Percentiles rank a stretch among this genome's conserved stretches.
Evolutionary conservation across 208 protist species (phyloP).

Genomic region (Crithidia mellificae): DNA sequence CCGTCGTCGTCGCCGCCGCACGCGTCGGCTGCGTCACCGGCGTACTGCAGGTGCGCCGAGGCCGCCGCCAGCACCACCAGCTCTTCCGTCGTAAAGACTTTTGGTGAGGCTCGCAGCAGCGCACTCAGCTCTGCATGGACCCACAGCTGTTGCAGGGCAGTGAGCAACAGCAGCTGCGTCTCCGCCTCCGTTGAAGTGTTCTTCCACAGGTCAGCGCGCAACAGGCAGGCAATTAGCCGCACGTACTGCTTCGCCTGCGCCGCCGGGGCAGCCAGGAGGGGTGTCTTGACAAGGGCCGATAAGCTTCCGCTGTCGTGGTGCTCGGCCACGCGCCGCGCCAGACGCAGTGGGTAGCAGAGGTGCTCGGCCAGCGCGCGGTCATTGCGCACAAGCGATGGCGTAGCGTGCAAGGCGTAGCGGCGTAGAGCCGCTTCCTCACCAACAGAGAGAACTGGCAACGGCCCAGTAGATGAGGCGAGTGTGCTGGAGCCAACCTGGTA

Average conservation of each 20-base stretch:
- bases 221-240: conserved; percentile 29
- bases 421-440: conserved; percentile 5
- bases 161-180: conserved; percentile 7
- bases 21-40: not conserved
- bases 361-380: conserved; percentile 15
- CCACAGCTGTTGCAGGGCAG: conserved; percentile 23
- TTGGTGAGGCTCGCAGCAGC: conserved; percentile 10
- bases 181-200: not conserved
- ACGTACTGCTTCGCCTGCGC: conserved; percentile 15
- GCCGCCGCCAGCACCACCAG: conserved; percentile 30
- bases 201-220: conserved; percentile 28
- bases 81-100: conserved; percentile 30
- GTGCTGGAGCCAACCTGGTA: too few relatives aligned
- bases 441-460: not conserved
- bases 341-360: conserved; percentile 24
- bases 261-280: conserved; percentile 11
- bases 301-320: not conserved
- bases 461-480: too few relatives aligned
- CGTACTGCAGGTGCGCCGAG: conserved; percentile 10
- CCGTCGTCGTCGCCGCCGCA: not conserved
- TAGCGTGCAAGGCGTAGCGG: conserved; percentile 16
- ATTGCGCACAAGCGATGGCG: conserved; percentile 22
- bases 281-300: conserved; percentile 1
- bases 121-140: conserved; percentile 3
- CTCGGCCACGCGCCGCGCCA: conserved; percentile 12